Base-by-base conservation (phyloP, 2,329 filamentous ascomycete species). In the Calonectria hawksworthii region DNA sequence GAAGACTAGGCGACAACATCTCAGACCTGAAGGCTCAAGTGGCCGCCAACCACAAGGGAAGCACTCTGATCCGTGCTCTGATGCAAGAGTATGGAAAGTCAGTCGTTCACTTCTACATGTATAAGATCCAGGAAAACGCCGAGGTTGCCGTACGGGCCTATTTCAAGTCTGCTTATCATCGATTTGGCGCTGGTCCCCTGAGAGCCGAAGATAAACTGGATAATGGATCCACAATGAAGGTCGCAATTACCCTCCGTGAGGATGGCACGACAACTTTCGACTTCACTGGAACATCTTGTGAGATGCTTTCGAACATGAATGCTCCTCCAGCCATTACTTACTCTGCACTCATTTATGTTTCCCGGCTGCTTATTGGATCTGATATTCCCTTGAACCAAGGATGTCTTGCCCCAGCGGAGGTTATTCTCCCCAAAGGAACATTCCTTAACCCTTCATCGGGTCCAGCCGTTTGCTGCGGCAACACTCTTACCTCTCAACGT, bases 11-110 rank as follows among this genome's bases (percentile, higher is more conserved):
- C 26, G 95, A 98, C 84, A 97, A 97, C 82, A 88, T 97, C 77
- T 95, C 95, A 64, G 95, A 98, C 82, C 88, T 98, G 38, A 95
- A 96, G 83, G 95, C 95, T 0, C 94, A 96, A 82, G 93, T 96
- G 18, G 95, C 95, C 0, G 94, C 95, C 6, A 97, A 97, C 81
- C 93, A 95, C 80, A 95, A 95, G 77, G 95, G 95, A 92, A 91
- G 68, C 87, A 70, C 96, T n/a, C 96, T 97, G 79, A 91, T 90
- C 70, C 89, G 90, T 0, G n/a, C 41, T 51, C 86, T 97, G 2
- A 96, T 97, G 79, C 89, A 91, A 32, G 94, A 97, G 80, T 96
- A 96, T 80, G 92, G 93, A 32, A 92, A 95, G 77, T 88, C 92
- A 4, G 93, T 94, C 0, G 95, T 97, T 0, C 93, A 95, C 77